Evolutionary conservation across 495 filamentous ascomycete species (phyloP).

Genomic region (Oidiodendron maius): DNA sequence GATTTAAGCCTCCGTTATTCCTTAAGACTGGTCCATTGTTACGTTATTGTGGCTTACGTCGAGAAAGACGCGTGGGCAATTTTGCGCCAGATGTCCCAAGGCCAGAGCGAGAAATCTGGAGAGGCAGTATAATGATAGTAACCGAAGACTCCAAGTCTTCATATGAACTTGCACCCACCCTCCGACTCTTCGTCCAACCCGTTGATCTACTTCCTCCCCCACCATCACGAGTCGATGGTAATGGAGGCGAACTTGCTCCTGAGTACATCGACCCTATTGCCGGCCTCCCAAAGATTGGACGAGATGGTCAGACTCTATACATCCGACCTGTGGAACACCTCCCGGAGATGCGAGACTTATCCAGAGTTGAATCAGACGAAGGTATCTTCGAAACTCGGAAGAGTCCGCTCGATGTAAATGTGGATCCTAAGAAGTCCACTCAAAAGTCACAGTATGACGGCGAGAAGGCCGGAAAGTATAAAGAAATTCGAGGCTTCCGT

Average conservation of each 20-base stretch:
- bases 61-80: constrained; percentile 35
- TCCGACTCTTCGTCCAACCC: constrained; percentile 80
- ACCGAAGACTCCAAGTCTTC: constrained; percentile 75
- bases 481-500: constrained; percentile 73
- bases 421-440: constrained; percentile 22
- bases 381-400: constrained; percentile 66
- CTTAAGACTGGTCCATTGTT: constrained; percentile 87
- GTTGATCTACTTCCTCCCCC: constrained; percentile 82
- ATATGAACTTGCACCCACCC: constrained; percentile 68
- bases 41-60: constrained; percentile 77
- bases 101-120: constrained; percentile 69
- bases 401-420: constrained; percentile 16
- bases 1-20: constrained; percentile 77
- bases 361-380: constrained; percentile 65
- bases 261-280: constrained; percentile 87
- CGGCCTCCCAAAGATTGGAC: constrained; percentile 76
- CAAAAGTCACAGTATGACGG: constrained; percentile 49
- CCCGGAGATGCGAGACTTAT: constrained; percentile 68
- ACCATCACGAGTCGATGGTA: constrained; percentile 58
- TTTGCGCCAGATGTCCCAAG: constrained; percentile 26
- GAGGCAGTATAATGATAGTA: constrained; percentile 90
- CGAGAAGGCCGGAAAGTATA: constrained; percentile 67
- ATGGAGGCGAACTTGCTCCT: constrained; percentile 57
- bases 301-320: constrained; percentile 73
- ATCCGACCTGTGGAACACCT: constrained; percentile 81